Percentiles rank a stretch among this genome's conserved stretches.
Conservation (phyloP, 2,329 filamentous ascomycete species). For the Pyrenophora tritici-repentis region DNA sequence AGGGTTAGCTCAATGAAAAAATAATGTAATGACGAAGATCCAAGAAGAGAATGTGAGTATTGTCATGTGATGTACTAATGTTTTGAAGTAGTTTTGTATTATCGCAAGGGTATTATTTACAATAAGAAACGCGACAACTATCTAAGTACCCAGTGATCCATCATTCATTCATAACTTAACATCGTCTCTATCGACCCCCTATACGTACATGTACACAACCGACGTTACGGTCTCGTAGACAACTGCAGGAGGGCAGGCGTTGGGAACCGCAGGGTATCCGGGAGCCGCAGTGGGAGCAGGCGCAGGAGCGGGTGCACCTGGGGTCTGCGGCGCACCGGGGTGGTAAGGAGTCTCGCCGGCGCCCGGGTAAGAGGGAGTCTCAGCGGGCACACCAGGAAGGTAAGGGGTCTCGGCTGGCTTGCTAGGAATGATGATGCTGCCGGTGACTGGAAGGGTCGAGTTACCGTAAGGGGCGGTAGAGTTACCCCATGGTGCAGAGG, state of each 20-base stretch:
- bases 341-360: too few relatives aligned
- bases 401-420: constrained; percentile 9
- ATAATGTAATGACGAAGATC: too few relatives aligned
- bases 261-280: background rate
- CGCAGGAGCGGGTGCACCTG: background rate
- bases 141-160: background rate
- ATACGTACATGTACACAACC: background rate
- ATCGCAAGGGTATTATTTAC: background rate
- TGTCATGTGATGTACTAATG: too few relatives aligned
- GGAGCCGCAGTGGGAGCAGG: constrained; percentile 4
- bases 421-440: background rate
- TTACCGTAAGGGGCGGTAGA: constrained; percentile 3
- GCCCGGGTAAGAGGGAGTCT: background rate
- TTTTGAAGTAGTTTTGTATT: background rate
- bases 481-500: background rate
- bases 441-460: constrained; percentile 3
- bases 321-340: too few relatives aligned
- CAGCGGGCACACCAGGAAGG: background rate
- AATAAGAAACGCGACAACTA: background rate
- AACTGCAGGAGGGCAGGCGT: constrained; percentile 4
- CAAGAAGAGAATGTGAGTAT: too few relatives aligned
- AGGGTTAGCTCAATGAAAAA: too few relatives aligned
- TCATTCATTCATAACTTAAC: background rate
- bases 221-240: constrained; percentile 6
- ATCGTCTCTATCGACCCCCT: background rate